Percentiles rank a stretch among this genome's conserved stretches.
Evolutionary conservation across 2,329 filamentous ascomycete genomes (phyloP).

Genomic region (Laburnicola sp.): DNA sequence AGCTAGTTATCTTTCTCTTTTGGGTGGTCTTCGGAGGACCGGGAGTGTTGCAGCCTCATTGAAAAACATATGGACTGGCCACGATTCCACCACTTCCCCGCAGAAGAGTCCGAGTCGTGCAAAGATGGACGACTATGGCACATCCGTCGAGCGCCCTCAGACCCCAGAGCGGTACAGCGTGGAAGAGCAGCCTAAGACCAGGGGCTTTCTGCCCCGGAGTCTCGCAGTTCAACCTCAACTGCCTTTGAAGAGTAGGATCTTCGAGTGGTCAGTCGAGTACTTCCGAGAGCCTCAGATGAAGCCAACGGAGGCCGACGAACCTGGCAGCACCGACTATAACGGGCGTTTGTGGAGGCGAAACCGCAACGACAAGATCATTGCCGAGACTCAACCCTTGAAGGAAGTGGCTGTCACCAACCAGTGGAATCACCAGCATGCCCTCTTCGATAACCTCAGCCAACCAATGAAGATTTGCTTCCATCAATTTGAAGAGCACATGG

Average conservation of each 20-base stretch:
- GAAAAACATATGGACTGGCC: slow-evolving; percentile 59
- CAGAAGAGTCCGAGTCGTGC: slow-evolving; percentile 44
- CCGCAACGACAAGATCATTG: slow-evolving; percentile 88
- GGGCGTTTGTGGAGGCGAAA: slow-evolving; percentile 89
- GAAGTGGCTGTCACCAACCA: slow-evolving; percentile 79
- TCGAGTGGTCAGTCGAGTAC: slow-evolving; percentile 95
- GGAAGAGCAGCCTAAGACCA: slow-evolving; percentile 77
- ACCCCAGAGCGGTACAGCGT: slow-evolving; percentile 68
- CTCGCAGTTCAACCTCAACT: slow-evolving; percentile 63
- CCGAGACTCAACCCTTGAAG: slow-evolving; percentile 92
- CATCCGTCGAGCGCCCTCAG: slow-evolving; percentile 72
- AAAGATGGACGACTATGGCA: slow-evolving; percentile 61
- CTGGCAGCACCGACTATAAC: slow-evolving; percentile 95
- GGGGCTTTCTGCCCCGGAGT: slow-evolving; percentile 68
- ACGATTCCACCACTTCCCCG: slow-evolving; percentile 34
- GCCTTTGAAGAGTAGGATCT: slow-evolving; percentile 79
- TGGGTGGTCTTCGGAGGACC: slow-evolving; percentile 62
- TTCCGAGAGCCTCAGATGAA: slow-evolving; percentile 99
- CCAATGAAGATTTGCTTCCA: slow-evolving; percentile 94
- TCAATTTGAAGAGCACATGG: slow-evolving; percentile 95
- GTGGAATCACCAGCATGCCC: slow-evolving; percentile 81
- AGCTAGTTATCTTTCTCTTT: slow-evolving; percentile 61
- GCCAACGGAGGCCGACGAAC: slow-evolving; percentile 90
- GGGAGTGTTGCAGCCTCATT: slow-evolving; percentile 67
- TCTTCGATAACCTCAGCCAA: slow-evolving; percentile 87